Evolutionary conservation across 495 filamentous ascomycete genomes (phyloP).

Genomic region (Tuber aestivum): DNA sequence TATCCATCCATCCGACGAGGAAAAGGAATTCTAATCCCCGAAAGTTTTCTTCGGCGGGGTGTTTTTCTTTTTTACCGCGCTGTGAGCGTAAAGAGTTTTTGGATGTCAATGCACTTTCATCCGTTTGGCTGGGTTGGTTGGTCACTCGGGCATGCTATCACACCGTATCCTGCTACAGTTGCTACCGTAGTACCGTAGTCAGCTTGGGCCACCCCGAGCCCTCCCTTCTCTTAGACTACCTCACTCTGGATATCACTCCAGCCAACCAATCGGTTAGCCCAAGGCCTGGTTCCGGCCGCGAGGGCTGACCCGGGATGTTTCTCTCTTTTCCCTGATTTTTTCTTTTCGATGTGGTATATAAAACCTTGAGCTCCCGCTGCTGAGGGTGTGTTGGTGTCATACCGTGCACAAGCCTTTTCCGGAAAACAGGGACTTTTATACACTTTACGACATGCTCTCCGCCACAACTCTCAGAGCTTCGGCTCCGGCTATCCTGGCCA

Average conservation of each 20-base stretch:
- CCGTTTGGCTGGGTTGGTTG: neutral
- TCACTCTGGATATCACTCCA: neutral
- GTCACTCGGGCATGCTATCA: neutral
- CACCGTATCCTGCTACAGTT: too few species aligned
- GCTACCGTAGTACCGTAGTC: too few species aligned
- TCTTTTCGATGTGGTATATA: conserved; percentile 27
- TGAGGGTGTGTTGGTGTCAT: neutral
- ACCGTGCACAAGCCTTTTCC: neutral
- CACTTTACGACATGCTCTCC: neutral
- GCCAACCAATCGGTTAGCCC: neutral
- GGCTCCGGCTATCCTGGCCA: neutral
- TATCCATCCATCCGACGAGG: neutral
- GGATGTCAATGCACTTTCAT: neutral
- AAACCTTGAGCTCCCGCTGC: neutral
- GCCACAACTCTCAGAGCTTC: neutral
- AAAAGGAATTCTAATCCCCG: neutral
- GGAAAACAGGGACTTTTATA: neutral
- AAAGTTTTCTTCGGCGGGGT: neutral
- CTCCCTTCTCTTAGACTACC: neutral
- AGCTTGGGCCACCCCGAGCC: neutral
- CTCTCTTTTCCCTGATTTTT: conserved; percentile 5
- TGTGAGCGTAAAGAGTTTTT: neutral
- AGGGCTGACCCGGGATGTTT: conserved; percentile 5
- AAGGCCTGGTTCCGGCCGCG: neutral
- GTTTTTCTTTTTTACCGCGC: neutral